Evolutionary conservation across 306 rosid species (phyloP).

Genomic region (Datisca glomerata): DNA sequence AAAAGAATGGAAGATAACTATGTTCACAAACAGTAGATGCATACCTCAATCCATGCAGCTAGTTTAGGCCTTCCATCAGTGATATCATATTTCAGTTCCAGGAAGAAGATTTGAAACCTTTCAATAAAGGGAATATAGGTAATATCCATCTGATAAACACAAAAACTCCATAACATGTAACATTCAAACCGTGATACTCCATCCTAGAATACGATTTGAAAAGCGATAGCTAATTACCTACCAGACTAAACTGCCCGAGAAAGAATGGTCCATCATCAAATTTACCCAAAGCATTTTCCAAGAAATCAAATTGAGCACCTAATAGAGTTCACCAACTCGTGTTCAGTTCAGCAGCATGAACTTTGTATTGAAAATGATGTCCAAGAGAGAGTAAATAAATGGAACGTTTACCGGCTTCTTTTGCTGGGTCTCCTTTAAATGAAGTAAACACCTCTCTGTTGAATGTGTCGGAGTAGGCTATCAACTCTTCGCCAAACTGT

Average conservation of each 20-base stretch:
- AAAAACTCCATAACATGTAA: conserved; percentile 1
- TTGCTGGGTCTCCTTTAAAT: conserved; percentile 25
- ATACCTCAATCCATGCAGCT: conserved; percentile 57
- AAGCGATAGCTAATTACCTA: conserved; percentile 17
- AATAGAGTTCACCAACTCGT: conserved; percentile 1
- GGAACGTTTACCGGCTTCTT: conserved; percentile 32
- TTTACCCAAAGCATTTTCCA: conserved; percentile 65
- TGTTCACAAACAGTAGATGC: neutral
- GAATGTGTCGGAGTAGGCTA: conserved; percentile 34
- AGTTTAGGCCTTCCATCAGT: conserved; percentile 51
- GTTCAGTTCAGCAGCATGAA: neutral
- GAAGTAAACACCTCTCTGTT: conserved; percentile 14
- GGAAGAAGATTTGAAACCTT: conserved; percentile 36
- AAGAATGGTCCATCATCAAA: conserved; percentile 69
- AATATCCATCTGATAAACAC: conserved; percentile 50
- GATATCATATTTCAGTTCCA: conserved; percentile 36
- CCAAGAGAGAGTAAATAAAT: conserved; percentile 7
- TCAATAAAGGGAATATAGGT: conserved; percentile 53
- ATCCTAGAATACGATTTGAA: neutral
- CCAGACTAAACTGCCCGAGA: conserved; percentile 64
- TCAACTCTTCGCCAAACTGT: conserved; percentile 37
- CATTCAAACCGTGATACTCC: neutral
- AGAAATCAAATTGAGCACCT: conserved; percentile 55
- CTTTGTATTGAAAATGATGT: neutral
- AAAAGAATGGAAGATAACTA: neutral